A percentile compares a stretch with the other conserved stretches of the same genome.
phyloP scores from a whole-genome alignment of 805 yeast species.

The Hanseniaspora mollemarum region DNA sequence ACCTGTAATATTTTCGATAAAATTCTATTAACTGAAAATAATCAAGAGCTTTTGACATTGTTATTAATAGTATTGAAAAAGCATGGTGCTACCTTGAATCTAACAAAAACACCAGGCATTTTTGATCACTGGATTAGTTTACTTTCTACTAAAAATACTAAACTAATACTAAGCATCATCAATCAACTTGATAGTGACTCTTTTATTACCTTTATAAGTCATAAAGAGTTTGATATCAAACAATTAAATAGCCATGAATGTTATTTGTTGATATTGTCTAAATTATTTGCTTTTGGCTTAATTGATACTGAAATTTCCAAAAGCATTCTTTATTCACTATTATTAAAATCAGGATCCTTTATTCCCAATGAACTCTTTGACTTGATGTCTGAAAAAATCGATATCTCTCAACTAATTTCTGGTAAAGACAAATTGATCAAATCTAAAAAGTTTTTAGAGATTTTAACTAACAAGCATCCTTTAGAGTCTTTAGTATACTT shows the following conservation, averaged over 20 bases:
- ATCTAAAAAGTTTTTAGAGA: neutral
- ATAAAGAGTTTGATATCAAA: neutral
- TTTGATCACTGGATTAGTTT: neutral
- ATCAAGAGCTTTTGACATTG: neutral
- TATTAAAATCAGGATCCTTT: neutral
- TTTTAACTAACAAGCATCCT: neutral
- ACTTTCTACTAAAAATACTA: neutral
- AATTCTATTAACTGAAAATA: neutral
- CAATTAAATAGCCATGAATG: neutral
- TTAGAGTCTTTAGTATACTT: neutral
- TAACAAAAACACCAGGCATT: neutral
- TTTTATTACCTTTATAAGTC: neutral
- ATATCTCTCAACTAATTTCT: neutral
- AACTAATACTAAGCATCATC: neutral
- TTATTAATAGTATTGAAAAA: neutral
- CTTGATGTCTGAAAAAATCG: neutral
- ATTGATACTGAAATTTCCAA: neutral
- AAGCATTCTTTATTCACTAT: neutral
- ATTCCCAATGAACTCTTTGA: neutral
- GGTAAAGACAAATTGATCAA: neutral
- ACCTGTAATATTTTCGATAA: neutral
- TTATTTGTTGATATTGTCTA: neutral
- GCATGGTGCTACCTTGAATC: neutral
- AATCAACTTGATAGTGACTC: neutral
- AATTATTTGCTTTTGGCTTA: neutral